Evolutionary conservation across 2,329 filamentous ascomycete species (phyloP).

Genomic region (Trichoderma guizhouense): DNA sequence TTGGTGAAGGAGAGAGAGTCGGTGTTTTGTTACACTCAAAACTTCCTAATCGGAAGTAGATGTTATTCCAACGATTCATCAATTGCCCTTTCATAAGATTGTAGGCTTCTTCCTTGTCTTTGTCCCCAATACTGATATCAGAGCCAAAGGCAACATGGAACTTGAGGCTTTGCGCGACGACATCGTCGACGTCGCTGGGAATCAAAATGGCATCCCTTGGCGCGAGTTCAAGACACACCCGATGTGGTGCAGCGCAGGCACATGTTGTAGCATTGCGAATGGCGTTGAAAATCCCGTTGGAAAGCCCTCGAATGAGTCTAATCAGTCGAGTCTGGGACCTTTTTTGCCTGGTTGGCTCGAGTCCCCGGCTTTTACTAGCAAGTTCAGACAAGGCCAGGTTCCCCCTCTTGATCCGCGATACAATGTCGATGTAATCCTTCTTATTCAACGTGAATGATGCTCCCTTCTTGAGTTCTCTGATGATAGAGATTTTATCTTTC

Average conservation of each 20-base stretch:
- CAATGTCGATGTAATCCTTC: neutral
- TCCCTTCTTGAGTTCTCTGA: neutral
- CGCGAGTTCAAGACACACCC: neutral
- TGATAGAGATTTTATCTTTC: neutral
- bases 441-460: neutral
- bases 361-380: neutral
- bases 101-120: too few species aligned
- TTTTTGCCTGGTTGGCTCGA: neutral
- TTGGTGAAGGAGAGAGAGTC: too few species aligned
- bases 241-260: neutral
- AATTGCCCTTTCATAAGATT: neutral
- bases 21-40: too few species aligned
- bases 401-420: neutral
- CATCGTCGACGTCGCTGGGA: neutral
- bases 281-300: neutral
- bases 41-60: neutral
- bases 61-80: neutral
- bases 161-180: neutral
- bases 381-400: neutral
- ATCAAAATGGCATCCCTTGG: neutral
- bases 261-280: neutral
- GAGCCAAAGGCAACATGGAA: neutral
- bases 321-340: neutral
- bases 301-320: neutral
- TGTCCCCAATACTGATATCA: neutral